Base-by-base conservation (phyloP, 768 basidiomycete species). In the Tremella fuciformis region DNA sequence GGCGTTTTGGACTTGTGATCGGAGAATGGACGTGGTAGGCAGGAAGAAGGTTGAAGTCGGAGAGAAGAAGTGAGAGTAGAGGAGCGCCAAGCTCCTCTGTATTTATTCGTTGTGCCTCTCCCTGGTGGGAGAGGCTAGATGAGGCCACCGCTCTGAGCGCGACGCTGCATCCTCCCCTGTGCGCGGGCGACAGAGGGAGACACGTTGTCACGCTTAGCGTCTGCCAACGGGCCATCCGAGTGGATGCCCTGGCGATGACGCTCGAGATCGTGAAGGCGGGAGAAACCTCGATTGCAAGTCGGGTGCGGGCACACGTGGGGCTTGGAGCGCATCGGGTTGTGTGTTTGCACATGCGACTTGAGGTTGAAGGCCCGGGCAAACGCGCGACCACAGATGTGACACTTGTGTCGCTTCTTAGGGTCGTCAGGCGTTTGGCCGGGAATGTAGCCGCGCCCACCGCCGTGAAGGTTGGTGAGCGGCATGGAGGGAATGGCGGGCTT, bases 361-460 rank as follows among this genome's bases (percentile, higher is more conserved):
- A 97, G 79, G 70, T 97, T 97, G 78, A 89, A 96, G 1, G 91
- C 91, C 24, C 92, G 82, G 11, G 91, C 92, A 67, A 97, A 97
- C 1, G 88, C 93, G 88, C 75, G 68, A 52, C 75, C 75, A 47
- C 75, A 76, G 52, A 72, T 57, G 13, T 59, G 57, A 55, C 75
- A 76, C 65, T 73, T 75, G 64, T 76, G 75, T 34, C 67, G 55
- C 57, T 76, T 76, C 65, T 73, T 74, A 2, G 75, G 75, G 53
- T 76, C 75, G 24, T 75, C 71, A 1, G 75, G 75, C 15, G 75
- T 76, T 52, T 75, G 62, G 53, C 75, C 75, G 11, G 75, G 75
- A 26, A 76, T 65, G 57, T 76, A 76, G 2, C 75, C 75, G 29
- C 75, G 64, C 50, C 75, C 75, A 34, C 75, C 75, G 16, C 75